Evolutionary conservation across 1,139 yeast genomes (phyloP), one percentile per base, ranked within the genome.

Genomic region (Candida sanyaensis): DNA sequence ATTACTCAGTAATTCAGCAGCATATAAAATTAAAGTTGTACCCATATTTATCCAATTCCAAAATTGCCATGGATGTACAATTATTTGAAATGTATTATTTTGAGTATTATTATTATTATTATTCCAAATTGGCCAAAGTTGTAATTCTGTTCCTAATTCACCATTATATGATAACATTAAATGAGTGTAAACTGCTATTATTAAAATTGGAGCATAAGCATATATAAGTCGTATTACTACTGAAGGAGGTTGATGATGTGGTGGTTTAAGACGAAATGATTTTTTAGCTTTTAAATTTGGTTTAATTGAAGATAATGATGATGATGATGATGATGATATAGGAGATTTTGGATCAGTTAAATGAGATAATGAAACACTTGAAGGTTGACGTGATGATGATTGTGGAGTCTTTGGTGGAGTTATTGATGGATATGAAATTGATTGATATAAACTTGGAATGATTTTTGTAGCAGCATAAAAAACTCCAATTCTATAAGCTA

Each of bases 11-110:
- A 92, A 73, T 67, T 92, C 98, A 47, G 88, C 75, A 36, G 87
- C 84, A 66, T 93, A 93, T 42, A 93, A 71, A n/a, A 83, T 69
- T 50, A 93, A 71, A 10, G 96, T 88, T 46, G 86, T 80, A 55
- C 84, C 84, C 77, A 92, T 88, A 62, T 92, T 92, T 49, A 88
- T 79, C 98, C 98, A 92, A 58, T 92, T 90, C 98, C 99, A 92
- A 64, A 92, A 88, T 60, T 89, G 90, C 89, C 96, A 88, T 51
- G 95, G 83, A 63, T 88, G 85, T 42, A 82, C 86, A 49, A 82
- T 68, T 44, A 80, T 50, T 50, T 56, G 54, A 43, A 59, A 41
- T 11, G 21, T 32, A 41, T 56, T 32, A 41, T 56, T 58, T 6
- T 41, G 11, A 21, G 21, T 9, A 30, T n/a, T 11, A 57, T 54